A percentile compares a stretch with the other conserved stretches of the same genome.
phyloP scores from a whole-genome alignment of 2,329 filamentous ascomycete species.

The Endocalyx cinctus region DNA sequence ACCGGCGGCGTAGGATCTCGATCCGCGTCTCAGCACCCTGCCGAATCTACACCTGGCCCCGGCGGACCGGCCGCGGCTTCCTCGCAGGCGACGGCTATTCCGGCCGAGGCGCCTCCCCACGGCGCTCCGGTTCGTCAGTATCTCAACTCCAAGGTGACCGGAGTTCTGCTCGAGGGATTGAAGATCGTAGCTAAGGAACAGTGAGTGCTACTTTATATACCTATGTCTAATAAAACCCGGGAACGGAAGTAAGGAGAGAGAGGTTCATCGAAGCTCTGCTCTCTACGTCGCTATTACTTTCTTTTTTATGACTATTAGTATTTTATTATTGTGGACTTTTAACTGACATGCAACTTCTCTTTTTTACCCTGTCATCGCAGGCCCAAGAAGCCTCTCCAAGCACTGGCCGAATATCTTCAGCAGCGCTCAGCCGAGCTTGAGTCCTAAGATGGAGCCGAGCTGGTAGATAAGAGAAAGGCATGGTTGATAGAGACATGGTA shows the following conservation, averaged over 20 bases:
- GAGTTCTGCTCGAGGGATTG: conserved; percentile 67
- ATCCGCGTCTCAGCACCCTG: conserved; percentile 54
- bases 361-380: conserved; percentile 36
- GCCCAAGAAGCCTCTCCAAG: conserved; percentile 63
- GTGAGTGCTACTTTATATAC: conserved; percentile 49
- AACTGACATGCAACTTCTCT: conserved; percentile 2
- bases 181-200: conserved; percentile 66
- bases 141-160: conserved; percentile 66
- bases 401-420: conserved; percentile 66
- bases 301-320: no score
- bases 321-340: no score
- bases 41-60: conserved; percentile 43
- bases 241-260: no score
- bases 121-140: conserved; percentile 68
- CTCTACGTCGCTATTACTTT: no score
- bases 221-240: no score
- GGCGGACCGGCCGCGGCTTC: no score
- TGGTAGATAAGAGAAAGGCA: conserved; percentile 8
- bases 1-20: no score
- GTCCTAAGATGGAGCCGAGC: conserved; percentile 11
- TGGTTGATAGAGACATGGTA: no score
- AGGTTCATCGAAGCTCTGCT: no score
- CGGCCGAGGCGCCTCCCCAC: conserved; percentile 56
- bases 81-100: no score
- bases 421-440: conserved; percentile 65